Conservation (phyloP, 306 rosid genomes). For the Inga laurina region DNA sequence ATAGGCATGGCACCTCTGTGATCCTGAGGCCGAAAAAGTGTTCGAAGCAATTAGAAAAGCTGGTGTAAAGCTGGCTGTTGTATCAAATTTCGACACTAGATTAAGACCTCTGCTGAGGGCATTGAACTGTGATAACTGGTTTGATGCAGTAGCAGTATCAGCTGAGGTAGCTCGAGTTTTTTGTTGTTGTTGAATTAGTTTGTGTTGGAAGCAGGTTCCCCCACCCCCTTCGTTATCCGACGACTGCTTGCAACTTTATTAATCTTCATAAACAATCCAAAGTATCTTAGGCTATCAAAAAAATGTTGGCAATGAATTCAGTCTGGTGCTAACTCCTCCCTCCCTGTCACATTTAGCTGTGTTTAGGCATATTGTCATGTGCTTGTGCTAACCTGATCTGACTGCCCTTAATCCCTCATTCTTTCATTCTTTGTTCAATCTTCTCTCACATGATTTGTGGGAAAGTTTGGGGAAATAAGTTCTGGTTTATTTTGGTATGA, state of each 20-base stretch:
- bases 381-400: neutral
- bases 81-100: slow-evolving; percentile 93
- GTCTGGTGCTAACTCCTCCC: neutral
- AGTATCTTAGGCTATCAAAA: neutral
- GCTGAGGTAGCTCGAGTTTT: slow-evolving; percentile 68
- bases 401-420: neutral
- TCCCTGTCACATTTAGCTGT: neutral
- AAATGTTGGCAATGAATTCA: slow-evolving; percentile 22
- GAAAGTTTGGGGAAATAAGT: neutral
- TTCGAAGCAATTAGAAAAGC: slow-evolving; percentile 71
- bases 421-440: neutral
- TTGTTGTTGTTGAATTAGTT: slow-evolving; percentile 17
- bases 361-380: neutral
- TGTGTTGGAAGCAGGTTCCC: neutral
- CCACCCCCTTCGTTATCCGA: neutral
- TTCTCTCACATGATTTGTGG: neutral
- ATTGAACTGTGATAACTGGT: slow-evolving; percentile 86
- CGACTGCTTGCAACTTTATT: slow-evolving; percentile 5
- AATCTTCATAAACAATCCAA: slow-evolving; percentile 4
- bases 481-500: neutral
- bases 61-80: slow-evolving; percentile 83
- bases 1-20: slow-evolving; percentile 97
- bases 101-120: slow-evolving; percentile 80
- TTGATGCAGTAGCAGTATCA: slow-evolving; percentile 96
- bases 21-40: slow-evolving; percentile 77